These are phyloP conservation scores for Chloranthus sessilifolius DNA, from an alignment of 164 flowering plant genomes.

Conservation along the genomic window DNA sequence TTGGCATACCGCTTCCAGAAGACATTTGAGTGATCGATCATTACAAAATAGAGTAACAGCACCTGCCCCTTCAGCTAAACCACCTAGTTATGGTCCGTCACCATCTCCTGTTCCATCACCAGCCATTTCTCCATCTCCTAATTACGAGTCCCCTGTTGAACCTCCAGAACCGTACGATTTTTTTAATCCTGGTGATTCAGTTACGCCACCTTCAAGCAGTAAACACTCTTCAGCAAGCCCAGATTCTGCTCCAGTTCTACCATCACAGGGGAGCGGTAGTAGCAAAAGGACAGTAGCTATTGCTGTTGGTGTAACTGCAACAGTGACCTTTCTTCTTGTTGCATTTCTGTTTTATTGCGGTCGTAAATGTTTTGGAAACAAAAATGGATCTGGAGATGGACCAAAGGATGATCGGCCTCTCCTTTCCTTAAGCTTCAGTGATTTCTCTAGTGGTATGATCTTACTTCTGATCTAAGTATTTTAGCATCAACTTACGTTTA, in stretches of 20 bases:
- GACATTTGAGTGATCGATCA: slow-evolving; percentile 19
- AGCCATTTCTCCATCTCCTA: slow-evolving; percentile 16
- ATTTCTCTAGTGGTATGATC: slow-evolving; percentile 53
- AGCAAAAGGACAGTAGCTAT: slow-evolving; percentile 29
- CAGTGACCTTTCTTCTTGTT: slow-evolving; percentile 44
- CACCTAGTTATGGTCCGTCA: not conserved
- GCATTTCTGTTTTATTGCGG: slow-evolving; percentile 47
- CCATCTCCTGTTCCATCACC: slow-evolving; percentile 16
- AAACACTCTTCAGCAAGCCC: slow-evolving; percentile 21
- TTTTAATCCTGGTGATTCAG: too few relatives aligned
- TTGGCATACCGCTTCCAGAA: slow-evolving; percentile 23
- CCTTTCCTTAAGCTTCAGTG: slow-evolving; percentile 61
- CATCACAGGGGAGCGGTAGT: slow-evolving; percentile 14
- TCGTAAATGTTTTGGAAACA: slow-evolving; percentile 22
- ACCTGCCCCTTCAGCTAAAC: too few relatives aligned
- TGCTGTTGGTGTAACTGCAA: slow-evolving; percentile 65
- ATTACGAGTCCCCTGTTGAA: slow-evolving; percentile 14
- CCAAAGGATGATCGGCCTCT: slow-evolving; percentile 83
- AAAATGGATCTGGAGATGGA: slow-evolving; percentile 19
- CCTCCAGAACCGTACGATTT: slow-evolving; percentile 14
- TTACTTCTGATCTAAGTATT: not conserved
- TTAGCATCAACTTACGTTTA: not conserved
- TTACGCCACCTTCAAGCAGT: too few relatives aligned
- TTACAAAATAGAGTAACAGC: too few relatives aligned
- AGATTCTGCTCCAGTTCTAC: slow-evolving; percentile 19